A percentile compares a stretch with the other conserved stretches of the same genome.
These are phyloP conservation scores for Wickerhamiella occidentalis DNA, from an alignment of 805 yeast species.

Conservation along the genomic window DNA sequence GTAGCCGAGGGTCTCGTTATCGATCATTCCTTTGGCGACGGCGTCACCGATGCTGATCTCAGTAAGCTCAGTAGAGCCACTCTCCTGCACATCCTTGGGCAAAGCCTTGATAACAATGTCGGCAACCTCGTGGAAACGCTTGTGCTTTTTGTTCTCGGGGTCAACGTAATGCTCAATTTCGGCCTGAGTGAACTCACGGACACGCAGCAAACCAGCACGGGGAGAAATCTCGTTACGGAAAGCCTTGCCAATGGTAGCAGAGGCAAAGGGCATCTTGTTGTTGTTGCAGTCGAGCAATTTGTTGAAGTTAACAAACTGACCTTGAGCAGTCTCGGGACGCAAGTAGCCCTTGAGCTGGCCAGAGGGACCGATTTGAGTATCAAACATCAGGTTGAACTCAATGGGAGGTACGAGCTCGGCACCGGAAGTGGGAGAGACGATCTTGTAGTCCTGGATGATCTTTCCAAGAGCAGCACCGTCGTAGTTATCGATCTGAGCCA, in stretches of 20 bases:
- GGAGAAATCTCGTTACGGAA: conserved; percentile 99
- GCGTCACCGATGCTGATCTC: conserved; percentile 79
- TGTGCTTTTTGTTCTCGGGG: conserved; percentile 75
- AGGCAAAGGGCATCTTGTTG: conserved; percentile 97
- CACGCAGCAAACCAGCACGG: conserved; percentile 92
- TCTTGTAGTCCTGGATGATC: conserved; percentile 67
- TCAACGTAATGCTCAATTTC: conserved; percentile 98
- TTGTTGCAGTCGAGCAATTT: conserved; percentile 91
- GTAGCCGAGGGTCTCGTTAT: conserved; percentile 94
- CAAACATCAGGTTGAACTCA: conserved; percentile 97
- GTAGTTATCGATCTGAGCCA: conserved; percentile 87
- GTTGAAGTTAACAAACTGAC: conserved; percentile 92
- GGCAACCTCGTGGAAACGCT: conserved; percentile 62
- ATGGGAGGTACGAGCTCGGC: conserved; percentile 78
- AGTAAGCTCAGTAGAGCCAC: conserved; percentile 61
- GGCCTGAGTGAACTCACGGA: conserved; percentile 98
- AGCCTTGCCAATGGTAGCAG: conserved; percentile 96
- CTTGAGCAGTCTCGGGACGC: conserved; percentile 99
- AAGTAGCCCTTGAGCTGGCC: conserved; percentile 90
- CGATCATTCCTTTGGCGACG: conserved; percentile 75
- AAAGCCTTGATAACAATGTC: conserved; percentile 64
- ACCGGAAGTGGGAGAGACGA: conserved; percentile 84
- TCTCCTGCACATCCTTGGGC: conserved; percentile 77
- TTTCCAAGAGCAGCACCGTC: conserved; percentile 89
- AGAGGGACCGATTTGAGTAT: conserved; percentile 97